Evolutionary conservation across 257 asterid genomes (phyloP).

Genomic region (Thymus quinquecostatus): DNA sequence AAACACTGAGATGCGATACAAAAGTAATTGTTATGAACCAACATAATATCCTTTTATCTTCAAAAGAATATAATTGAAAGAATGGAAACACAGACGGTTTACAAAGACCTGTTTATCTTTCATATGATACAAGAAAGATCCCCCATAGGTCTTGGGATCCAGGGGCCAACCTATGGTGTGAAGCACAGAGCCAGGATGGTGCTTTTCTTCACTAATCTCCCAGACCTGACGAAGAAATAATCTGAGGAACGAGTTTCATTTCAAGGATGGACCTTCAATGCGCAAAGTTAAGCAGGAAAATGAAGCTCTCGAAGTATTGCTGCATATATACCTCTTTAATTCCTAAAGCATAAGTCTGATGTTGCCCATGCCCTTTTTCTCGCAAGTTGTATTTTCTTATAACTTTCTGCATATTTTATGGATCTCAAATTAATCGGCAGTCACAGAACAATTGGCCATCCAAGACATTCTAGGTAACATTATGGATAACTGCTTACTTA

Average conservation of each 20-base stretch:
- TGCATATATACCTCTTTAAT: slow-evolving; percentile 81
- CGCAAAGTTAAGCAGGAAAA: background rate
- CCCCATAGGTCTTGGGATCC: slow-evolving; percentile 88
- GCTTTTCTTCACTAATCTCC: slow-evolving; percentile 81
- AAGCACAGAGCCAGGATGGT: slow-evolving; percentile 78
- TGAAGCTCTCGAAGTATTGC: slow-evolving; percentile 24
- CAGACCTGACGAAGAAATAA: slow-evolving; percentile 68
- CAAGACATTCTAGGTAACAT: slow-evolving; percentile 17
- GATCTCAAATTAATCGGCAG: slow-evolving; percentile 17
- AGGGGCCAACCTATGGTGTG: slow-evolving; percentile 98
- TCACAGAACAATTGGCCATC: slow-evolving; percentile 17
- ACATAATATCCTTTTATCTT: slow-evolving; percentile 13
- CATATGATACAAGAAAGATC: slow-evolving; percentile 96
- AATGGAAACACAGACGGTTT: slow-evolving; percentile 19
- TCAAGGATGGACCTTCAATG: background rate
- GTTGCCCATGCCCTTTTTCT: slow-evolving; percentile 87
- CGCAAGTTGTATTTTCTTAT: slow-evolving; percentile 76
- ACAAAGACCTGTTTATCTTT: slow-evolving; percentile 76
- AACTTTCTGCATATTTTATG: slow-evolving; percentile 52
- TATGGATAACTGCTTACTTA: slow-evolving; percentile 23
- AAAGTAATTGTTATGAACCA: background rate
- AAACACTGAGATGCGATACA: background rate
- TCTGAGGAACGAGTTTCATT: slow-evolving; percentile 28
- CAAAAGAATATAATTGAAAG: slow-evolving; percentile 1
- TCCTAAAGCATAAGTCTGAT: slow-evolving; percentile 98